Base-by-base conservation (phyloP, 2,329 filamentous ascomycete genomes). In the Ceratocystis albifundus region DNA sequence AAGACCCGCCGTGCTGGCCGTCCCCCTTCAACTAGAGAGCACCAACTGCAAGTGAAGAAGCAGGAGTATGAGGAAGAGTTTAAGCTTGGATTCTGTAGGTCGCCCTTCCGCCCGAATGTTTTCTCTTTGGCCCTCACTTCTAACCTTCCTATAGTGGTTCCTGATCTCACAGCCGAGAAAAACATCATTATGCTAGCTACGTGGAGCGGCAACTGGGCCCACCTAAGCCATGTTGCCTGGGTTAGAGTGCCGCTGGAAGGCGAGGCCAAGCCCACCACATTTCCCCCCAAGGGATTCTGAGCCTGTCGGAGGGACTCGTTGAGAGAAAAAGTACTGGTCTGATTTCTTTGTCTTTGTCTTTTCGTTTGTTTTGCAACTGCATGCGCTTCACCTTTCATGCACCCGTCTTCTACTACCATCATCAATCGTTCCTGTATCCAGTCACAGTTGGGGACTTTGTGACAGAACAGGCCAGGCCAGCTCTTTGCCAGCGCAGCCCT, bases 131-230 rank as follows among this genome's bases (percentile, higher is more conserved):
- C 61, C 2, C 28, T n/a, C 28, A 25, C 10, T 57, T 65, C 36
- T 46, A 44, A 36, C 10, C 15, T 44, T 65, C n/a, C 53, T 28
- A n/a, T 65, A 87, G 84, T 84, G 68, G 75, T 95, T 50, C 92
- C 93, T 0, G 89, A 96, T 73, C 77, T 96, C 65, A 82, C 84
- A 66, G 81, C 85, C 53, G 79, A 81, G 50, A 82, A 86, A 61
- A 90, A 86, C 70, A 76, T 89, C 64, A 76, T 80, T 67, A 80
- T 83, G 70, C 76, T 97, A 50, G 81, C 84, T 69, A 79, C 80
- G 25, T 97, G 91, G 90, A 88, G 90, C 70, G 88, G 89, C 3
- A 83, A 88, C 30, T 97, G 93, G 93, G 82, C 88, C 7, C 87
- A 88, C 71, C 80, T 96, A 69, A 84, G 86, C 44, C 87, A 82